Evolutionary conservation across 2,329 filamentous ascomycete genomes (phyloP), one percentile per base, ranked within the genome.

Genomic region (Fusarium humuli): DNA sequence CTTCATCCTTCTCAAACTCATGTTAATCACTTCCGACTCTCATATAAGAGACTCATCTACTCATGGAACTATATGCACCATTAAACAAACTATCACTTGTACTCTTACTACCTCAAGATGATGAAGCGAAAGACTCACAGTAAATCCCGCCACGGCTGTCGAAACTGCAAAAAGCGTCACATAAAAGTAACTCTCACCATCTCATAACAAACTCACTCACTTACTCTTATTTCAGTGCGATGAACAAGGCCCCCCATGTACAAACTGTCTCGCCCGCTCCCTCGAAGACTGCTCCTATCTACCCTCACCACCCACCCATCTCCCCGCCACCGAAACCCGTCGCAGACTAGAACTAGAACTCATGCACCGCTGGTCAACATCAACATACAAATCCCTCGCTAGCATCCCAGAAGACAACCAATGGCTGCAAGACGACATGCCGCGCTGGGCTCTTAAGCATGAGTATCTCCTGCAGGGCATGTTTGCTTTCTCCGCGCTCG

Each of bases 351-450:
- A 85, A 60, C 77, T 87, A 11, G 84, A 86, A 62, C 72, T 87
- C 46, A 85, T 87, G 82, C 84, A 86, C 66, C 82, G 82, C 29
- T 87, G 83, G 79, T 81, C 83, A 3, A 84, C 81, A 0, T 79
- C 78, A 20, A 86, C 83, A 0, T 86, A 80, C 67, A 77, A 77
- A 20, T 76, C 75, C 41, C 71, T 82, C 37, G 77, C 70, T 23
- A 81, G 80, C 40, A 78, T 85, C 9, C 78, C 80, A 0, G 76
- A 80, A 18, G 80, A 81, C 47, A 57, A 68, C 18, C 66, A 76
- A 8, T 79, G 81, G 58, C 76, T 83, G 16, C 79, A 79, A 27
- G 60, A 66, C 0, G 58, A 78, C 10, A 60, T 83, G 29, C 77
- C 80, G 9, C 75, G 78, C 5, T 72, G 77, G 64, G 78, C 77